phyloP scores from a whole-genome alignment of 306 rosid genomes.

The Hippophae tibetana region DNA sequence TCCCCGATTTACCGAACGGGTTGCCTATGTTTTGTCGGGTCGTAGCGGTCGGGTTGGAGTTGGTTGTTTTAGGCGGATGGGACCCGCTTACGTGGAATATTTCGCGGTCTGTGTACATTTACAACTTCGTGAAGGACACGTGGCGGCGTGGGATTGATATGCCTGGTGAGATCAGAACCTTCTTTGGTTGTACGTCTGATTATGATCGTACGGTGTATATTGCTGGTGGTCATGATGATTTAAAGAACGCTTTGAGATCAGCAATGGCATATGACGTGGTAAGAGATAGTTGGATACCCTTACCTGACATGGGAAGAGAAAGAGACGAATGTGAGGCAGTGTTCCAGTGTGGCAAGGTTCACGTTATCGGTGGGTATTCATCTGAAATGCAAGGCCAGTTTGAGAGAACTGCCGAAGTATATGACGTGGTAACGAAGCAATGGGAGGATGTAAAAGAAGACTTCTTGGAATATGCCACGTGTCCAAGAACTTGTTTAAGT shows the following conservation, averaged over 20 bases:
- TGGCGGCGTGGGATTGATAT: conserved; percentile 66
- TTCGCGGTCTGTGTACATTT: conserved; percentile 43
- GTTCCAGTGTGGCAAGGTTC: conserved; percentile 25
- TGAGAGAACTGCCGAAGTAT: conserved; percentile 43
- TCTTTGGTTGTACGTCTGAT: conserved; percentile 51
- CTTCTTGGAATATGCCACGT: conserved; percentile 28
- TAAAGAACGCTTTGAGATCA: conserved; percentile 53
- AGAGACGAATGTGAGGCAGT: conserved; percentile 64
- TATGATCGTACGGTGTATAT: conserved; percentile 28
- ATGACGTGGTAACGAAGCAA: conserved; percentile 30
- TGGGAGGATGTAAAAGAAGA: conserved; percentile 33
- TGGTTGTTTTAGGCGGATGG: conserved; percentile 70
- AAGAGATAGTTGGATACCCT: conserved; percentile 29
- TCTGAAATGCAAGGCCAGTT: conserved; percentile 64
- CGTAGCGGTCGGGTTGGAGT: conserved; percentile 38
- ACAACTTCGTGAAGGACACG: conserved; percentile 26
- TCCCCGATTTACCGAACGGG: conserved; percentile 23
- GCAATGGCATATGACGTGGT: conserved; percentile 46
- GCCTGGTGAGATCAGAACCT: conserved; percentile 54
- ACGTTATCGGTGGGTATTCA: conserved; percentile 48
- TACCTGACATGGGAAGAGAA: conserved; percentile 51
- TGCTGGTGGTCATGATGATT: conserved; percentile 59
- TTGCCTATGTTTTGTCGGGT: conserved; percentile 63
- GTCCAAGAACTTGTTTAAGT: conserved; percentile 40
- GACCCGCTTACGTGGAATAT: conserved; percentile 52